phyloP scores from a whole-genome alignment of 2,329 filamentous ascomycete species.

The Diaporthe batatas region DNA sequence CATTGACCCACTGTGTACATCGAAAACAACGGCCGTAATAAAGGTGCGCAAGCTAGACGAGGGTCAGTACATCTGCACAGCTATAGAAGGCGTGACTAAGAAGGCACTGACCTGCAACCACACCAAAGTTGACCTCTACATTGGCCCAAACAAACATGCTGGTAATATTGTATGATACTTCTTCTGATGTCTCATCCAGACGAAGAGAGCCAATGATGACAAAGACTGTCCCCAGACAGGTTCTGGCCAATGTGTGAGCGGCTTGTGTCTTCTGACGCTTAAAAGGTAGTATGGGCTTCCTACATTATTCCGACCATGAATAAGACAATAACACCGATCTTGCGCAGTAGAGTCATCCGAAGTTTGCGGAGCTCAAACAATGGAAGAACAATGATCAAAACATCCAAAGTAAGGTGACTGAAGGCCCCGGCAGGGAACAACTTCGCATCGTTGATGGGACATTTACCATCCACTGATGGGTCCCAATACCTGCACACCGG shows the following conservation, averaged over 20 bases:
- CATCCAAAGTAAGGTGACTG: conserved; percentile 7
- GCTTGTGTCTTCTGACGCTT: background rate
- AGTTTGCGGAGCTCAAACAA: conserved; percentile 8
- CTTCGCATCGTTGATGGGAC: conserved; percentile 14
- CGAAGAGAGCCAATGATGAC: conserved; percentile 10
- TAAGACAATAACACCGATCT: conserved; percentile 19
- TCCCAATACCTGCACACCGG: conserved; percentile 17
- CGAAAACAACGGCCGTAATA: conserved; percentile 7
- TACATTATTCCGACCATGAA: conserved; percentile 12
- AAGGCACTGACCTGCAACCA: conserved; percentile 7
- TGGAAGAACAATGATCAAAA: conserved; percentile 12
- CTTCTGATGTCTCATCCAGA: conserved; percentile 7
- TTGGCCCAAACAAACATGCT: conserved; percentile 21
- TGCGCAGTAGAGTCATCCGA: background rate
- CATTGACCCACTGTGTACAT: background rate
- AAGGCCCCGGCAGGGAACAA: conserved; percentile 7
- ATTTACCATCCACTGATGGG: conserved; percentile 7
- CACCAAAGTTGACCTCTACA: conserved; percentile 25
- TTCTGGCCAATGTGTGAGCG: background rate
- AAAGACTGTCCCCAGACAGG: conserved; percentile 8
- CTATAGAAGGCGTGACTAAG: background rate
- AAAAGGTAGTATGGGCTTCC: background rate
- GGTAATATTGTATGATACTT: conserved; percentile 1
- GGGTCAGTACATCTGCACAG: background rate
- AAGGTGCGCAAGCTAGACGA: conserved; percentile 3